phyloP scores from a whole-genome alignment of 2,329 filamentous ascomycete genomes.

The Trichoderma arundinaceum region DNA sequence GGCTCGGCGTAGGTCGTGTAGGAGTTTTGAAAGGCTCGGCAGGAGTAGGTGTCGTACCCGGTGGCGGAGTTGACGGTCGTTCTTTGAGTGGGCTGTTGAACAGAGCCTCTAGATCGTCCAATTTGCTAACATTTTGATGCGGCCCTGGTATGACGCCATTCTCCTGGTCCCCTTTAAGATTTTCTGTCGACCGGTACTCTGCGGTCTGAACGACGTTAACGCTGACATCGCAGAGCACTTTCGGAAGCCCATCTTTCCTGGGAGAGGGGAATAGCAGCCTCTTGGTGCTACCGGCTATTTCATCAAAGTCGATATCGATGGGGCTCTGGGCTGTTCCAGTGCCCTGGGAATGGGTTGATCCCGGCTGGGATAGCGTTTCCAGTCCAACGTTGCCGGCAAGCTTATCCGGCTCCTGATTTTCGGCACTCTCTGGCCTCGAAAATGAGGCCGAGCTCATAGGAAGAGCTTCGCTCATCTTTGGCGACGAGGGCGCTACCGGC shows the following conservation, averaged over 20 bases:
- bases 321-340: slow-evolving; percentile 63
- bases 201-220: slow-evolving; percentile 58
- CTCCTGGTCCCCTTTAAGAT: slow-evolving; percentile 50
- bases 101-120: slow-evolving; percentile 66
- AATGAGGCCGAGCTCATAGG: background rate
- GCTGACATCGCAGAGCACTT: slow-evolving; percentile 63
- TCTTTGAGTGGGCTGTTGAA: slow-evolving; percentile 62
- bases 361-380: slow-evolving; percentile 40
- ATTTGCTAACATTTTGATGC: slow-evolving; percentile 40
- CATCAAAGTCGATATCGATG: slow-evolving; percentile 56
- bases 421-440: background rate
- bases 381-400: slow-evolving; percentile 9
- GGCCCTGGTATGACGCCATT: slow-evolving; percentile 51
- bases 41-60: slow-evolving; percentile 49
- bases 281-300: slow-evolving; percentile 62
- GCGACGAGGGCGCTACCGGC: slow-evolving; percentile 50
- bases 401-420: slow-evolving; percentile 11
- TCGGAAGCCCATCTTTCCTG: slow-evolving; percentile 66
- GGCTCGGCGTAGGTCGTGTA: slow-evolving; percentile 64
- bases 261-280: slow-evolving; percentile 80
- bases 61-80: slow-evolving; percentile 60
- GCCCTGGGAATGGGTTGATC: slow-evolving; percentile 60
- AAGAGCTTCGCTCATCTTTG: slow-evolving; percentile 37
- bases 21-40: slow-evolving; percentile 65
- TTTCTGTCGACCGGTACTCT: slow-evolving; percentile 47